Base-by-base conservation (phyloP, 1,139 yeast genomes). In the Kodamaea plutei region DNA sequence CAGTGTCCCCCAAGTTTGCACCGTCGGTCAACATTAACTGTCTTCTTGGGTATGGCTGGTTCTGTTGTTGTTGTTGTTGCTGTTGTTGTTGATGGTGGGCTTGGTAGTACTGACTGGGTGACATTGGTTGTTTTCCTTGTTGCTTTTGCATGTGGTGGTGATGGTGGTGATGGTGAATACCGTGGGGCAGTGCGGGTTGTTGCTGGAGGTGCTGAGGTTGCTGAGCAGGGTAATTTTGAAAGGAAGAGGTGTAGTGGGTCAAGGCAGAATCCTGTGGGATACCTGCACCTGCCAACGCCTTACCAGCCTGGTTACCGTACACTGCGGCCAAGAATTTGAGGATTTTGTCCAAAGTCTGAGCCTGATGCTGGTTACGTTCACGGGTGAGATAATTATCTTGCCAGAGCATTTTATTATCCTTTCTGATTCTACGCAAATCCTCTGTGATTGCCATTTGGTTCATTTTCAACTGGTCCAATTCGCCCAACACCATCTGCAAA, bases 371-470 rank as follows among this genome's bases (percentile, higher is more conserved):
- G 53, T 88, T 85, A 39, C 93, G 75, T 52, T 91, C 96, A 34
- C 96, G 67, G 4, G 93, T 82, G 34, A 80, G 63, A 48, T 72
- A 79, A 49, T 87, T 82, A 52, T 91, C 98, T 38, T 80, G 79
- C 98, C 98, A 91, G 31, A 91, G 62, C 45, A 87, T 61, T 52
- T 87, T 89, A 56, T 91, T 91, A 50, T 93, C 98, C 43, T 80
- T 81, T 40, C 89, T 72, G 23, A 91, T 78, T 37, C 96, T 69
- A 43, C 81, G 64, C 37, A 91, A 64, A 50, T 91, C 97, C 42
- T 88, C 94, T 3, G 88, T 75, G 15, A 91, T 84, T 8, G 85
- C 75, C 41, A 76, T 51, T 55, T 91, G 98, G 47, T 84, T 85
- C 45, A 74, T 66, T 50, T 84, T 84, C 39, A 91, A 74, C 35